Percentiles rank a stretch among this genome's conserved stretches.
phyloP scores from a whole-genome alignment of 257 asterid genomes.

The Ehretia macrophylla region DNA sequence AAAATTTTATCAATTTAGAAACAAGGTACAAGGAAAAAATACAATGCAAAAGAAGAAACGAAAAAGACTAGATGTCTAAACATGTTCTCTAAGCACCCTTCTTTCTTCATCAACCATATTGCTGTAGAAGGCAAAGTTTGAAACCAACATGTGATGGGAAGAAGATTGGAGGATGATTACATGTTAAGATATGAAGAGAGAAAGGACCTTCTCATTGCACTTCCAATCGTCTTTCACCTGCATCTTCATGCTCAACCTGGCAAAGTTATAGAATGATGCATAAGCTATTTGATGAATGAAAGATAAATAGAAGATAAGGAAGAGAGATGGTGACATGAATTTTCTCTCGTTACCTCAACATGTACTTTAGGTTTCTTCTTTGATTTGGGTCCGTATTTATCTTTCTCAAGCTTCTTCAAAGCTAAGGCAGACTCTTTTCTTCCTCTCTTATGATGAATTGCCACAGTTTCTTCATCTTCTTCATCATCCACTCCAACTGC shows the following conservation, averaged over 20 bases:
- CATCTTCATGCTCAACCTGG: conserved; percentile 75
- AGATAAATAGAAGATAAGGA: neutral
- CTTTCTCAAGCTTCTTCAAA: conserved; percentile 42
- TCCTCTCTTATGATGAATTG: conserved; percentile 37
- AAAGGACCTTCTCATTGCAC: conserved; percentile 27
- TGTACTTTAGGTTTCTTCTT: conserved; percentile 65
- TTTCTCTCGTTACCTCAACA: conserved; percentile 57
- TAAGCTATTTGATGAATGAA: neutral
- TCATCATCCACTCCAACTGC: conserved; percentile 42
- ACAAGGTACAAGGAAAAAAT: no score
- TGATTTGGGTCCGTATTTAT: conserved; percentile 41
- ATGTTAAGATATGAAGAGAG: no score
- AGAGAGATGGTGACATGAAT: neutral
- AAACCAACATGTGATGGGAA: no score
- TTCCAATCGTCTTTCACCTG: conserved; percentile 42
- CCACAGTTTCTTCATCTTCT: conserved; percentile 32
- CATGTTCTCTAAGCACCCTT: no score
- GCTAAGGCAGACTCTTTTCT: conserved; percentile 34
- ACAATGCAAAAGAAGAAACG: no score
- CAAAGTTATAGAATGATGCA: conserved; percentile 10
- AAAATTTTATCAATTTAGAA: no score
- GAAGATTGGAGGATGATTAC: no score
- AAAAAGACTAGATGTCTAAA: no score
- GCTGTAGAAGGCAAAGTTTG: no score
- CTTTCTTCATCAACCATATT: no score